Evolutionary conservation across 768 basidiomycete species (phyloP).

Genomic region (Leccinum arenicola): DNA sequence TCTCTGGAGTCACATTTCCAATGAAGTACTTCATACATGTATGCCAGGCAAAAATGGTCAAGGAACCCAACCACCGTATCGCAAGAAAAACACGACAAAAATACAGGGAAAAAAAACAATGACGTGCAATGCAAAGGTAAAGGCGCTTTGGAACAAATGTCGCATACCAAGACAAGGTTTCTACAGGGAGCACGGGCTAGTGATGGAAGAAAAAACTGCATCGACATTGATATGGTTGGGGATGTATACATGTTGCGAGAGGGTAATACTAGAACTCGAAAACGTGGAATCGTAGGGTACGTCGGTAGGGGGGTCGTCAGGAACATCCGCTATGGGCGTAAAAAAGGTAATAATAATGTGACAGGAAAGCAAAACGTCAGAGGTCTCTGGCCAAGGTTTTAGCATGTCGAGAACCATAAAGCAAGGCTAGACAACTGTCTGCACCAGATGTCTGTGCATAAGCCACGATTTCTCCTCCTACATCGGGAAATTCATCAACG

Average conservation of each 20-base stretch:
- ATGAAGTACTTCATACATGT: no score
- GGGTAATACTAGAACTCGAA: conserved; percentile 1
- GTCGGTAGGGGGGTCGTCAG: not conserved
- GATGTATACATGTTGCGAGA: not conserved
- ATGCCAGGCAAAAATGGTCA: not conserved
- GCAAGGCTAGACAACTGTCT: not conserved
- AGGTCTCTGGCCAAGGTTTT: not conserved
- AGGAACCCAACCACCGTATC: not conserved
- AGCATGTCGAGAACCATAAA: not conserved
- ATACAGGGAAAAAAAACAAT: not conserved
- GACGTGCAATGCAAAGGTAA: not conserved
- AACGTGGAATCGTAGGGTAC: conserved; percentile 3
- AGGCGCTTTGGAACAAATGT: not conserved
- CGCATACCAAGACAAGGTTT: not conserved
- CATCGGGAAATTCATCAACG: not conserved
- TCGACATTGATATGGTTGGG: not conserved
- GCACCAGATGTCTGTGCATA: conserved; percentile 1
- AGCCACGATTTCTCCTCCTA: not conserved
- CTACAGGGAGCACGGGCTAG: not conserved
- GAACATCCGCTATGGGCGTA: not conserved
- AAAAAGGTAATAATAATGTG: conserved; percentile 1
- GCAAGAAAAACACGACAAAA: not conserved
- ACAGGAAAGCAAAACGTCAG: not conserved
- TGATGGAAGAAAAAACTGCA: not conserved
- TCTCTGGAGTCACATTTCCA: not conserved